Percentiles rank a stretch among this genome's conserved stretches.
Conservation (phyloP, 441 rosid genomes). For the Erysimum cheiri region DNA sequence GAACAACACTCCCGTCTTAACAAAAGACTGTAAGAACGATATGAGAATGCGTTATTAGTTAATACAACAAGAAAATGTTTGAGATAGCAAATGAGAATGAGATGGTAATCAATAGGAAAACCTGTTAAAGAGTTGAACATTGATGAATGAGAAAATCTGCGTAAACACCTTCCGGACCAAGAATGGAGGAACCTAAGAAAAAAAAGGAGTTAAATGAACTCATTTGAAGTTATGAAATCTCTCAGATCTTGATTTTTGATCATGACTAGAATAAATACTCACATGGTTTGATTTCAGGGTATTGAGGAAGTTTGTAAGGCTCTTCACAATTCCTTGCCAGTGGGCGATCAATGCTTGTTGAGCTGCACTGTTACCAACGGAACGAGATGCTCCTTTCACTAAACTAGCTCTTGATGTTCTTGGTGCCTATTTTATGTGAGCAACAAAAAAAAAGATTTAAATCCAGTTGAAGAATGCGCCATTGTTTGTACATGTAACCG, state of each 20-base stretch:
- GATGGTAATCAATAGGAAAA: constrained; percentile 10
- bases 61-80: background rate
- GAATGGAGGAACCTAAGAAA: constrained; percentile 76
- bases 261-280: constrained; percentile 25
- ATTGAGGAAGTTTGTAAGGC: constrained; percentile 92
- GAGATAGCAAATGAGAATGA: background rate
- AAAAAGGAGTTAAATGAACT: background rate
- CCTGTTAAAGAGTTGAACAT: constrained; percentile 89
- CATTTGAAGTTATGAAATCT: background rate
- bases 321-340: constrained; percentile 99
- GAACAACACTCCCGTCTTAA: constrained; percentile 97
- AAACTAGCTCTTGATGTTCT: constrained; percentile 99
- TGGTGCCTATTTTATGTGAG: constrained; percentile 67
- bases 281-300: constrained; percentile 85
- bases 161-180: constrained; percentile 88
- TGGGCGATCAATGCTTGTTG: constrained; percentile 97
- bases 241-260: background rate
- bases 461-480: background rate
- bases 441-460: background rate
- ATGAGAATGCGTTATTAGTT: background rate
- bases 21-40: constrained; percentile 61
- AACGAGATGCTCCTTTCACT: constrained; percentile 94
- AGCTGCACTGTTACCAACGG: constrained; percentile 79
- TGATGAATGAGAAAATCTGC: constrained; percentile 89
- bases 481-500: background rate